Base-by-base conservation (phyloP, 2,329 filamentous ascomycete species). In the Aspergillus sp. region DNA sequence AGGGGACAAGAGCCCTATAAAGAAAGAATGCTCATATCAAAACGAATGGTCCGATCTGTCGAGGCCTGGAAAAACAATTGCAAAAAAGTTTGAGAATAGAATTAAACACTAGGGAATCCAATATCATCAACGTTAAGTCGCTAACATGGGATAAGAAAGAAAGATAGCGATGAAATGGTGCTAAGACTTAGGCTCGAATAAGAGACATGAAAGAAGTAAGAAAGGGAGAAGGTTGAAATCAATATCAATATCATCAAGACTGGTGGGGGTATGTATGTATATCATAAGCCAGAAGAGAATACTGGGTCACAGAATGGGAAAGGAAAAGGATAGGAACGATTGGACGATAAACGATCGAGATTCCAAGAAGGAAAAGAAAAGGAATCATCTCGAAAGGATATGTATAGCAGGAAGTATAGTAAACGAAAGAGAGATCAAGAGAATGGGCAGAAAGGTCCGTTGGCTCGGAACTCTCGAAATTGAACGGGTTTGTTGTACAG, bases 211-310 rank as follows among this genome's bases (percentile, higher is more conserved):
- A 16, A 16, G 18, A 36, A 57, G 52, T 22, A 42, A 53, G n/a
- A 45, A 39, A 52, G 11, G 18, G 26, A 49, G 26, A 51, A 49
- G 24, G 22, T 12, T n/a, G 42, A 58, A 50, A 52, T 50, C 57
- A 58, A 59, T 61, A 60, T 64, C 57, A 54, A 59, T 61, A 60
- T 64, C 57, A 54, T 63, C 52, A 57, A 62, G 22, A 58, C 58
- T 42, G 39, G 32, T 4, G 32, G 32, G 31, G 31, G 32, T 53
- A 55, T 61, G 65, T 67, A 64, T 65, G 64, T 61, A 60, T 60
- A 60, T 63, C 56, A 54, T 49, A 31, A 63, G 53, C 50, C 32
- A 57, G 31, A 16, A 24, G 29, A 49, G 42, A 57, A 61, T 51
- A 52, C 47, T 58, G 56, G 36, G 16, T 42, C 36, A 42, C 36